phyloP scores from a whole-genome alignment of 805 yeast species.

The Saturnispora galanensis region DNA sequence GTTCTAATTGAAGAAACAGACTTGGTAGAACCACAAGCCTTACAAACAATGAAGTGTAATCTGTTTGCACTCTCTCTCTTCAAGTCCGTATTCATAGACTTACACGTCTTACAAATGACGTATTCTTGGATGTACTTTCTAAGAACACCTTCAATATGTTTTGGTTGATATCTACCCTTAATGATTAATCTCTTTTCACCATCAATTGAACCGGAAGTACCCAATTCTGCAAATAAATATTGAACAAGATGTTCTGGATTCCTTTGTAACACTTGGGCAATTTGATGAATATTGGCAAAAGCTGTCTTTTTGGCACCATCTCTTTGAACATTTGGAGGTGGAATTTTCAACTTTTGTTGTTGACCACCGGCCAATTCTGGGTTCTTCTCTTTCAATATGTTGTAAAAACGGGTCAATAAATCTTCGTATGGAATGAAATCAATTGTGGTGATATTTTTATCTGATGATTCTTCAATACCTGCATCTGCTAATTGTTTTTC shows the following conservation, averaged over 20 bases:
- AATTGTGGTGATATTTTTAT: constrained; percentile 23
- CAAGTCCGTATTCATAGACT: constrained; percentile 91
- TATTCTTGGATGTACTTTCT: constrained; percentile 95
- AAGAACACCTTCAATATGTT: constrained; percentile 92
- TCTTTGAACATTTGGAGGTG: constrained; percentile 94
- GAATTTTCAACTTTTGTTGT: constrained; percentile 88
- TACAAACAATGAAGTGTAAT: constrained; percentile 94
- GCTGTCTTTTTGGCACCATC: constrained; percentile 96
- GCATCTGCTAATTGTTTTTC: constrained; percentile 87
- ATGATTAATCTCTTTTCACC: constrained; percentile 95
- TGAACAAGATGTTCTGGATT: constrained; percentile 95
- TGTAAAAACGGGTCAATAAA: constrained; percentile 77
- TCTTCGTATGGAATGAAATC: constrained; percentile 63
- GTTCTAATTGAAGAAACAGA: constrained; percentile 96
- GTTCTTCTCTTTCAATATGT: constrained; percentile 79
- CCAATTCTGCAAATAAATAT: constrained; percentile 94
- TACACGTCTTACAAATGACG: constrained; percentile 98
- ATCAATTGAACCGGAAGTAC: constrained; percentile 98
- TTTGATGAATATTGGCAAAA: constrained; percentile 92
- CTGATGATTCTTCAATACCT: constrained; percentile 53
- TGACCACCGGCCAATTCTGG: constrained; percentile 98
- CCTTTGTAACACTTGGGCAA: constrained; percentile 88
- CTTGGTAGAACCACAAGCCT: constrained; percentile 95
- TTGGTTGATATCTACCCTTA: constrained; percentile 97
- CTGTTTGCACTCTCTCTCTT: constrained; percentile 94